Base-by-base conservation (phyloP, 257 asterid genomes). In the Agastache rugosa region DNA sequence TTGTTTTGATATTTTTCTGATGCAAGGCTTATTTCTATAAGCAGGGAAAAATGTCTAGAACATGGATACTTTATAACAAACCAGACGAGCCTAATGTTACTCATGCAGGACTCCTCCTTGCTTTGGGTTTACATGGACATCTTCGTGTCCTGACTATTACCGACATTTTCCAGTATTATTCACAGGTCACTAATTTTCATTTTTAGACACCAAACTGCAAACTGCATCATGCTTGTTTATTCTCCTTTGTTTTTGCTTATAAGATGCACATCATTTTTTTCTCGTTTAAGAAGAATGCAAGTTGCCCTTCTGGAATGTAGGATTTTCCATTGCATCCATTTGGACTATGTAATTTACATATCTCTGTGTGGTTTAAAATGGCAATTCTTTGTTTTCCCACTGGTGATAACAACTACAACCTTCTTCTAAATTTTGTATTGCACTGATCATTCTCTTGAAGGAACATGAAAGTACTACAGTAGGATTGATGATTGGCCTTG, bases 401-500 rank as follows among this genome's bases (percentile, higher is more conserved):
- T 65, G 34, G 27, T 45, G 42, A 20, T 61, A 20, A 73, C 37
- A 63, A 23, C 23, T 67, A 11, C 59, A 10, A 60, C 59, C 45
- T 34, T 48, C 15, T 16, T 41, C 55, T 69, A 55, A 60, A 50
- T 23, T 17, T 22, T 45, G 35, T 31, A 41, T 47, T 60, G 50
- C 37, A 22, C 34, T 31, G 10, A 22, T 64, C 44, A 35, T 59
- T 77, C 55, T 48, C 44, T 80, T 75, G 70, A 61, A 95, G 99
- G 99, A 90, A 80, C 98, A 95, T 86, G 99, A 95, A 80, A 87
- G 89, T 79, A 95, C 98, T 31, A 86, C 99, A 50, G 97, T 92
- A 65, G 99, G 99, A 73, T 79, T 95, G 81, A 92, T 95, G 99
- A 87, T 95, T 71, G 99, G 99, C 73, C 97, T 95, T 62, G 99